Evolutionary conservation across 768 basidiomycete species (phyloP).

Genomic region (Psilocybe sp.): DNA sequence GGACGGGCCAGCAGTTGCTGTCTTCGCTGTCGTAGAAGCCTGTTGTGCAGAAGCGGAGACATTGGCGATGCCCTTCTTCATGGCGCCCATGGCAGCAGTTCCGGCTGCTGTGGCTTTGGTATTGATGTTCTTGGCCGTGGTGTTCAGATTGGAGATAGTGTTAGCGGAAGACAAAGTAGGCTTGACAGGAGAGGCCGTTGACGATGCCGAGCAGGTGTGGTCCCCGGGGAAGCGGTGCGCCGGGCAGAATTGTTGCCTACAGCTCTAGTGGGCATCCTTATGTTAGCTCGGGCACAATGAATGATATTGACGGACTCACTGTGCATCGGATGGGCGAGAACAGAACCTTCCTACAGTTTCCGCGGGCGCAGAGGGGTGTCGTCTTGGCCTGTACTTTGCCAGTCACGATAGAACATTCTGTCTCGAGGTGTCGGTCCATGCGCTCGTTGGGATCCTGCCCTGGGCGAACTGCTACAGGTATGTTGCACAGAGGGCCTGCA

Average conservation of each 20-base stretch:
- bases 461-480: constrained; percentile 69
- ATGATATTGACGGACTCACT: constrained; percentile 41
- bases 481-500: constrained; percentile 74
- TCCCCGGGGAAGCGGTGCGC: constrained; percentile 77
- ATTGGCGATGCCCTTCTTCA: constrained; percentile 33
- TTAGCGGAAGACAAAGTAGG: constrained; percentile 7
- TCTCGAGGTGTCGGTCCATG: constrained; percentile 74
- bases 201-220: constrained; percentile 48
- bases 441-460: constrained; percentile 79
- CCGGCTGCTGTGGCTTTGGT: constrained; percentile 32
- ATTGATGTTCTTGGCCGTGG: constrained; percentile 38
- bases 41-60: constrained; percentile 17
- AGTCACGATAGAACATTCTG: constrained; percentile 66
- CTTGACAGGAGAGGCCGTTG: constrained; percentile 12
- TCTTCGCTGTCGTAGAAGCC: constrained; percentile 12
- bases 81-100: constrained; percentile 21
- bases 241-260: constrained; percentile 70
- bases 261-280: too few species aligned
- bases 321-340: constrained; percentile 73
- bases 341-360: constrained; percentile 69
- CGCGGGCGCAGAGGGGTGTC: constrained; percentile 56
- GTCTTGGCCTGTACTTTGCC: constrained; percentile 56
- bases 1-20: constrained; percentile 13
- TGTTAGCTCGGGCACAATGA: too few species aligned
- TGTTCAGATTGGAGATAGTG: constrained; percentile 30